Evolutionary conservation across 176 grass and related monocot genomes (phyloP).

Genomic region (Secale cereale): DNA sequence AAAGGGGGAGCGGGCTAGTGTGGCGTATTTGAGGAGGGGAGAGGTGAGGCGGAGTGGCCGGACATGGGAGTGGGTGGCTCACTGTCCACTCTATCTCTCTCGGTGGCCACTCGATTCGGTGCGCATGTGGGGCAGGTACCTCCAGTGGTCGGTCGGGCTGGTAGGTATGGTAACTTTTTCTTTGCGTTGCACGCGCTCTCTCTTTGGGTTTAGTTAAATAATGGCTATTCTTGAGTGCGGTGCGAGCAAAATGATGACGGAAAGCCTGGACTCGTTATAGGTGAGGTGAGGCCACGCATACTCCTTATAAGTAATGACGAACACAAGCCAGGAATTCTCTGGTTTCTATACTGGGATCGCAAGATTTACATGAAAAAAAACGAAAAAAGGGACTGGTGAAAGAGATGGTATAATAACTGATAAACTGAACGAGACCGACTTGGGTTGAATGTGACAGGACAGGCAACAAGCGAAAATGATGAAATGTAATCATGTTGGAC

Average conservation of each 20-base stretch:
- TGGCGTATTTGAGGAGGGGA: not conserved
- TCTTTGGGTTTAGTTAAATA: no score
- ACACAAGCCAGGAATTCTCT: not conserved
- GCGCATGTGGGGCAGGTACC: not conserved
- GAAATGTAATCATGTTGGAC: not conserved
- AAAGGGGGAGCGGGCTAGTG: not conserved
- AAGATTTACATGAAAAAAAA: no score
- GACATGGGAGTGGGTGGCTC: not conserved
- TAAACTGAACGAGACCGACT: not conserved
- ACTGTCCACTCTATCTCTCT: not conserved
- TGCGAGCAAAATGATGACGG: not conserved
- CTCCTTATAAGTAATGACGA: no score
- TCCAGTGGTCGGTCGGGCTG: not conserved
- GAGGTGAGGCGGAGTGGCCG: not conserved
- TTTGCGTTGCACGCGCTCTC: no score
- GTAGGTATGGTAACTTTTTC: not conserved
- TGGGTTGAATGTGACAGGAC: not conserved
- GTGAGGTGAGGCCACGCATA: no score
- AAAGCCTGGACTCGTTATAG: no score
- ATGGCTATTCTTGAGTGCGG: not conserved
- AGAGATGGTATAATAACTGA: not conserved
- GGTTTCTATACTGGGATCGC: not conserved
- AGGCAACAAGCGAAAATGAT: not conserved
- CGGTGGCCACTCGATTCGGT: not conserved
- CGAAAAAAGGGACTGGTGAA: not conserved